Conservation (phyloP, 495 filamentous ascomycete genomes). For the Astrothelium macrocarpum region DNA sequence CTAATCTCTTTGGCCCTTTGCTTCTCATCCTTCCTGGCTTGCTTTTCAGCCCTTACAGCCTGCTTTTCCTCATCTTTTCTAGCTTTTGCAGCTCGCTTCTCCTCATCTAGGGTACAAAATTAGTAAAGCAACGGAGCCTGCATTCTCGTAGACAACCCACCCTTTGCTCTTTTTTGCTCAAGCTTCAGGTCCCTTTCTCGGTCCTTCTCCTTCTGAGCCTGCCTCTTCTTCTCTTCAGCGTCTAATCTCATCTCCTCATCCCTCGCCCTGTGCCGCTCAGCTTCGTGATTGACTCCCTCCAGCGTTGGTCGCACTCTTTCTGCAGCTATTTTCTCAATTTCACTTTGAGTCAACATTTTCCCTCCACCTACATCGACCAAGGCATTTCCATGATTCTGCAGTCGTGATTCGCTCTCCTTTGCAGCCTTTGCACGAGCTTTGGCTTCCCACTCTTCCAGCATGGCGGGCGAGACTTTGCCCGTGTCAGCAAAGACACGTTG, state of each 20-base stretch:
- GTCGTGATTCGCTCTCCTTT: conserved; percentile 50
- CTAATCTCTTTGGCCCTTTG: conserved; percentile 19
- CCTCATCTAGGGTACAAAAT: conserved; percentile 14
- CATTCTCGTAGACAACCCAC: conserved; percentile 27
- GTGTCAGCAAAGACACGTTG: conserved; percentile 65
- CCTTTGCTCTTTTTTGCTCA: conserved; percentile 43
- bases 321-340: conserved; percentile 72
- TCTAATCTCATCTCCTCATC: conserved; percentile 50
- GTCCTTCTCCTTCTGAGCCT: conserved; percentile 40
- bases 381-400: conserved; percentile 49
- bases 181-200: conserved; percentile 45
- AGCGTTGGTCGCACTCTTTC: conserved; percentile 76
- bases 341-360: conserved; percentile 65
- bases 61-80: conserved; percentile 22
- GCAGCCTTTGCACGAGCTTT: conserved; percentile 59
- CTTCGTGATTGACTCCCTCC: conserved; percentile 76
- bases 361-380: conserved; percentile 74
- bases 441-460: conserved; percentile 67
- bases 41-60: conserved; percentile 9
- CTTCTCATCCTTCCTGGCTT: conserved; percentile 17
- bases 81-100: conserved; percentile 13
- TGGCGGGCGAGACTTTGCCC: conserved; percentile 60
- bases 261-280: conserved; percentile 54
- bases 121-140: background rate
- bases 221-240: conserved; percentile 40